Conservation (phyloP, 148 eudicot species). For the Pouteria glomerata region DNA sequence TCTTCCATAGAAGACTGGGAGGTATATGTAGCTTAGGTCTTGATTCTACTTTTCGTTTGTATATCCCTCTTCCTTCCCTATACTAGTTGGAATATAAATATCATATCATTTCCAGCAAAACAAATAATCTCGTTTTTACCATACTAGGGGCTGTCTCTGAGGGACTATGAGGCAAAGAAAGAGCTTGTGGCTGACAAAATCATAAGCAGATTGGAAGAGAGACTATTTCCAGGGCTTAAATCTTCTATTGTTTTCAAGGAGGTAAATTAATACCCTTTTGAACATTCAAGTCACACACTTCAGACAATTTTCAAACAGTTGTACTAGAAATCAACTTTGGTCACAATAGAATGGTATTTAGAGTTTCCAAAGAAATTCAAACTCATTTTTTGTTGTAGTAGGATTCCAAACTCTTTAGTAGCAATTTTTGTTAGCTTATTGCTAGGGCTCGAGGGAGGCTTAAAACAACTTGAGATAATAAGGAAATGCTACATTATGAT, state of each 20-base stretch:
- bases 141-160: constrained; percentile 62
- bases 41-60: not conserved
- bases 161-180: constrained; percentile 77
- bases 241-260: constrained; percentile 74
- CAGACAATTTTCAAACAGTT: not conserved
- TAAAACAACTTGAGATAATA: too few species aligned
- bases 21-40: constrained; percentile 34
- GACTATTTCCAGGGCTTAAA: constrained; percentile 87
- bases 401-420: not conserved
- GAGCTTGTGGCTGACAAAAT: constrained; percentile 76
- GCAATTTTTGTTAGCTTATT: not conserved
- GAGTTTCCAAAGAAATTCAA: not conserved
- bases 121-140: constrained; percentile 2
- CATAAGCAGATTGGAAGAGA: constrained; percentile 81
- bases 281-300: not conserved
- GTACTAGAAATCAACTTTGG: not conserved
- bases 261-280: constrained; percentile 28
- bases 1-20: constrained; percentile 91
- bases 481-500: too few species aligned
- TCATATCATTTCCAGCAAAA: not conserved
- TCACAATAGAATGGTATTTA: not conserved
- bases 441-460: too few species aligned
- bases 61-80: not conserved
- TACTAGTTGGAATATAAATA: not conserved
- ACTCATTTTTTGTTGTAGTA: not conserved